phyloP scores from a whole-genome alignment of 2,329 filamentous ascomycete genomes.

The Raffaelea albimanens region DNA sequence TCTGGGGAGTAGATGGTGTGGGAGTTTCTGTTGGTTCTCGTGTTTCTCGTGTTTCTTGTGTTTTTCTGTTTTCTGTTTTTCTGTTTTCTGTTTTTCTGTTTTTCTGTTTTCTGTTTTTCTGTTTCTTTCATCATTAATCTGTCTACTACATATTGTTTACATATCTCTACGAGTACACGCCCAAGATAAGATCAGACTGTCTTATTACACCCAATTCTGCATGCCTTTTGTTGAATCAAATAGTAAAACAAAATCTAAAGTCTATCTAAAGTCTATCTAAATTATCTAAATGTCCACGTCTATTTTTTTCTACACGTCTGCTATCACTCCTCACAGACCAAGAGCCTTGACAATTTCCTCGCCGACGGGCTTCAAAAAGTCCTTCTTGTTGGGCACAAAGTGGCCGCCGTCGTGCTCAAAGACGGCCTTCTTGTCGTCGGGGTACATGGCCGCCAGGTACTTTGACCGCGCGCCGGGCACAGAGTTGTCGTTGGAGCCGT shows the following conservation, averaged over 20 bases:
- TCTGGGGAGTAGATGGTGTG: neutral
- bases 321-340: neutral
- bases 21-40: neutral
- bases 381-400: slow-evolving; percentile 8
- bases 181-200: too few relatives aligned
- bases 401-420: slow-evolving; percentile 7
- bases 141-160: too few relatives aligned
- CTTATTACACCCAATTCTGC: too few relatives aligned
- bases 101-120: too few relatives aligned
- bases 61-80: neutral
- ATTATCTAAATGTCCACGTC: neutral
- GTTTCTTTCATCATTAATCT: too few relatives aligned
- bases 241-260: too few relatives aligned
- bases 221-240: too few relatives aligned
- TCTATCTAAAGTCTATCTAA: too few relatives aligned
- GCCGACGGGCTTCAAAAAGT: slow-evolving; percentile 4
- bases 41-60: too few relatives aligned
- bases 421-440: slow-evolving; percentile 3
- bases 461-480: slow-evolving; percentile 4
- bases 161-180: too few relatives aligned
- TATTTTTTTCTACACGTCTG: neutral
- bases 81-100: neutral
- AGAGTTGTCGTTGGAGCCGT: slow-evolving; percentile 8
- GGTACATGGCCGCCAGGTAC: slow-evolving; percentile 9
- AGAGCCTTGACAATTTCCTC: slow-evolving; percentile 6